Evolutionary conservation across 1,284 basidiomycete genomes (phyloP), one percentile per base, ranked within the genome.

Genomic region (Hymenochaete sp.): DNA sequence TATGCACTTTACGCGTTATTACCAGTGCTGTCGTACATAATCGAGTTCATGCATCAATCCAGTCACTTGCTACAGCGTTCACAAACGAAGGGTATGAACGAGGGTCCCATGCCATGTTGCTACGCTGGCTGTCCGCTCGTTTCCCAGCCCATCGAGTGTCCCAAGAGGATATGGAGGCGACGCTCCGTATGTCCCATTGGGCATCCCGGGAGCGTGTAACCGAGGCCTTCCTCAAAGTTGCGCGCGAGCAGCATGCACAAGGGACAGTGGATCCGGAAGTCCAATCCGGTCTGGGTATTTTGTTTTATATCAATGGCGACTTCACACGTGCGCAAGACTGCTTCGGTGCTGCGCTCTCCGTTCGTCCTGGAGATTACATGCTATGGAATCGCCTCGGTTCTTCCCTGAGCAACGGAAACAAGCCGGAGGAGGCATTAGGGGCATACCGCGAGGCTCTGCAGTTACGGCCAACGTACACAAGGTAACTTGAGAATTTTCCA

Each of bases 331-430:
- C 89, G 1, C 82, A 82, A 56, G 91, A 95, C 59, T 98, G 93
- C 62, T 98, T 97, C 65, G 81, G 84, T 52, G 77, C 82, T 27
- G 93, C 93, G 0, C 67, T 98, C 31, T 73, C 76, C 32, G 77
- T 78, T 44, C 71, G 84, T 16, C 93, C 93, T 2, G 60, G 85
- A 80, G 96, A 99, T 64, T 98, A 93, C 61, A 67, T 95, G 10
- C 67, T 98, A 6, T 99, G 96, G 96, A 99, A 99, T 63, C 72
- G 96, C 42, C 70, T 97, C 4, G 96, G 96, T 2, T 97, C 95
- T 1, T 93, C 88, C 4, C 71, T 98, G 29, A 96, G 93, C 13
- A 99, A 99, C 61, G 92, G 91, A 1, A 92, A 81, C 50, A 86
- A 90, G 55, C 89, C 95, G 0, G 96, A 98, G 63, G 90, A 96